Percentiles rank a stretch among this genome's conserved stretches.
Evolutionary conservation across 176 grass and related monocot species (phyloP).

Genomic region (Rhipidocladum racemiflorum): DNA sequence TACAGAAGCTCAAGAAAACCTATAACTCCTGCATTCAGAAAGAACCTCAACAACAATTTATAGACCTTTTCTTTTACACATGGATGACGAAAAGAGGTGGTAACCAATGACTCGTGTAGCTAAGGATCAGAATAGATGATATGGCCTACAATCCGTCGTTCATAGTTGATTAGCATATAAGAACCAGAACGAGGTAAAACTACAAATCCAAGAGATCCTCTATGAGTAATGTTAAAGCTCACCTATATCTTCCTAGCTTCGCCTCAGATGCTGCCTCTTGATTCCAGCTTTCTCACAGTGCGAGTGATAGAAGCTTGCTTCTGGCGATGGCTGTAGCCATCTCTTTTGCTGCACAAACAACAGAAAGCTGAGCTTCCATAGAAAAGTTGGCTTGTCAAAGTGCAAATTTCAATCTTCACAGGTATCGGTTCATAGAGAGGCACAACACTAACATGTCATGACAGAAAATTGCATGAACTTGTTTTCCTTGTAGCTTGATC

Average conservation of each 20-base stretch:
- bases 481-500: no score
- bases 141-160: constrained; percentile 11
- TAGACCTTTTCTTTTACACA: constrained; percentile 16
- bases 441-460: not conserved
- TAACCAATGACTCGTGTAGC: constrained; percentile 5
- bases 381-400: not conserved
- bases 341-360: constrained; percentile 71
- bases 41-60: not conserved
- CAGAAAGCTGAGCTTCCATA: constrained; percentile 1
- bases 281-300: constrained; percentile 46
- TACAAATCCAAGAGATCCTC: constrained; percentile 25
- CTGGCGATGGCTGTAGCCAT: constrained; percentile 54
- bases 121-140: not conserved
- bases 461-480: not conserved
- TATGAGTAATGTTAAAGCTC: constrained; percentile 24
- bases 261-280: constrained; percentile 28
- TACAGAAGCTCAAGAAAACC: constrained; percentile 17
- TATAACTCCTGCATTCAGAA: not conserved
- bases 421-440: not conserved
- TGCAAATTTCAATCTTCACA: constrained; percentile 1
- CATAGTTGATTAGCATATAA: constrained; percentile 24
- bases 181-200: constrained; percentile 26
- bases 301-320: constrained; percentile 59
- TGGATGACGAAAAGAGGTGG: not conserved
- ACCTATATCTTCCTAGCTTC: constrained; percentile 31